Evolutionary conservation across 2,329 filamentous ascomycete genomes (phyloP).

Genomic region (Apiospora aurea): DNA sequence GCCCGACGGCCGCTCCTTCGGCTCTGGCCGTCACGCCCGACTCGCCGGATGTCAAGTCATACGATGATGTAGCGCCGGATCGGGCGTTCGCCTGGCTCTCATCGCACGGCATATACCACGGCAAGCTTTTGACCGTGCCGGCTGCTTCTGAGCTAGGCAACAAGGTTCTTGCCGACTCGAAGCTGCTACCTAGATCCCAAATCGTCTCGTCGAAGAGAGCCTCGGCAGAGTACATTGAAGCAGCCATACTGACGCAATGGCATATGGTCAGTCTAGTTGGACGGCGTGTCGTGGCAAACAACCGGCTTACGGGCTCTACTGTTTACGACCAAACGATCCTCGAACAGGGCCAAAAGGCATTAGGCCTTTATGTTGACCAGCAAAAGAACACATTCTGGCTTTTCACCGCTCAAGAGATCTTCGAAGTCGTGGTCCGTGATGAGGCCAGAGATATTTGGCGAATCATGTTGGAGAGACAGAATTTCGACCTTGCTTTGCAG

Average conservation of each 20-base stretch:
- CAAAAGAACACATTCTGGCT: constrained; percentile 99
- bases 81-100: constrained; percentile 90
- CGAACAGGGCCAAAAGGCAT: constrained; percentile 76
- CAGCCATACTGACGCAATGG: constrained; percentile 90
- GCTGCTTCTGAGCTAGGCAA: constrained; percentile 70
- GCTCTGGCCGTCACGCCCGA: constrained; percentile 81
- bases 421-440: constrained; percentile 88
- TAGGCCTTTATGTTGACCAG: constrained; percentile 88
- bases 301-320: constrained; percentile 83
- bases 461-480: constrained; percentile 84
- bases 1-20: constrained; percentile 67
- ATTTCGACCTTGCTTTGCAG: constrained; percentile 87
- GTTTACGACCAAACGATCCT: constrained; percentile 90
- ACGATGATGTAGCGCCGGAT: constrained; percentile 67
- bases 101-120: constrained; percentile 85
- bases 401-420: constrained; percentile 89
- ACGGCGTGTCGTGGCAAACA: constrained; percentile 82
- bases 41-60: constrained; percentile 58
- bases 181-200: constrained; percentile 76
- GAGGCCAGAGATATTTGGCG: constrained; percentile 95
- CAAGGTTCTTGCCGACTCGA: constrained; percentile 80
- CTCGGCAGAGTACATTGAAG: constrained; percentile 75
- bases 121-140: constrained; percentile 72
- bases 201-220: constrained; percentile 72
- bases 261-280: constrained; percentile 87